Conservation (phyloP, 805 yeast species). For the Starmerella powellii region DNA sequence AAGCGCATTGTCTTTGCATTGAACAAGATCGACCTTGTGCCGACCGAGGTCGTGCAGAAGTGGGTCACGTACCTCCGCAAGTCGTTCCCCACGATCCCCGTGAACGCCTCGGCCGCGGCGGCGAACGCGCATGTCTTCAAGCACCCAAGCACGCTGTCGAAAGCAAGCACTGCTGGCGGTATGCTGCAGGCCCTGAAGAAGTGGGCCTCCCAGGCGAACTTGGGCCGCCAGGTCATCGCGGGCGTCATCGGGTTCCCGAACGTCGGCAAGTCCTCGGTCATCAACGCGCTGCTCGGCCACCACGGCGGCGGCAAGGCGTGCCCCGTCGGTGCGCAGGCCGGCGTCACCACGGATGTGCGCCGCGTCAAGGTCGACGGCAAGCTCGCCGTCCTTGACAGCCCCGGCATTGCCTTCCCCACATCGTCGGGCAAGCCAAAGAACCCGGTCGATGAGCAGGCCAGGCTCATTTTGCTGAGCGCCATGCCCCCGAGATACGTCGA, state of each 20-base stretch:
- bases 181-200: slow-evolving; percentile 72
- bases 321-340: slow-evolving; percentile 96
- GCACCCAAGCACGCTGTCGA: slow-evolving; percentile 50
- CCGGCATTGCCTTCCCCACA: slow-evolving; percentile 90
- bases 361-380: slow-evolving; percentile 87
- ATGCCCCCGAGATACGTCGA: slow-evolving; percentile 72
- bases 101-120: slow-evolving; percentile 62
- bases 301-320: slow-evolving; percentile 60
- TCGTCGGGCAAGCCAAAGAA: slow-evolving; percentile 20
- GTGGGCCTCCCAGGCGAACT: slow-evolving; percentile 69
- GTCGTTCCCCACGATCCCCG: slow-evolving; percentile 84
- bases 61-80: slow-evolving; percentile 74
- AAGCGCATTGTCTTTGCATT: slow-evolving; percentile 76
- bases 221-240: slow-evolving; percentile 79
- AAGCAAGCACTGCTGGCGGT: slow-evolving; percentile 56
- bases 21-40: slow-evolving; percentile 88
- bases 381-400: slow-evolving; percentile 81
- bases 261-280: slow-evolving; percentile 91
- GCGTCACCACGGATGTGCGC: slow-evolving; percentile 84
- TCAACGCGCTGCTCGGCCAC: slow-evolving; percentile 67
- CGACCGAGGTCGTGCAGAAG: slow-evolving; percentile 65
- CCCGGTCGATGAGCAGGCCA: slow-evolving; percentile 67
- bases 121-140: slow-evolving; percentile 57
- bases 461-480: slow-evolving; percentile 76
- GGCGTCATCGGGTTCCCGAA: slow-evolving; percentile 97